These are phyloP conservation scores for Populus davidiana DNA, from an alignment of 345 rosid genomes.

Conservation along the genomic window DNA sequence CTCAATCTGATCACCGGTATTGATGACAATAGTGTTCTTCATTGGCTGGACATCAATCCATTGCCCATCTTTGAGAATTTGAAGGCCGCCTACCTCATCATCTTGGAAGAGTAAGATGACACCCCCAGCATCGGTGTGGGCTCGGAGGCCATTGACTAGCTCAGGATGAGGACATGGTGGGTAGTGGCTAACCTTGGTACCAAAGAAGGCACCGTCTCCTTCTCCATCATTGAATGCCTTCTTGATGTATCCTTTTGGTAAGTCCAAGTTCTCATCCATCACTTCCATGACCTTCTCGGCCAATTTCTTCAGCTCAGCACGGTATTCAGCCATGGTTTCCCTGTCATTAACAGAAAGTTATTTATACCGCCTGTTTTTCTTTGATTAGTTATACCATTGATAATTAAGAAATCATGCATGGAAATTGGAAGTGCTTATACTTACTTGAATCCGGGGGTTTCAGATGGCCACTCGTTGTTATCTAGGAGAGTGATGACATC, in stretches of 20 bases:
- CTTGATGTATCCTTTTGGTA: conserved; percentile 57
- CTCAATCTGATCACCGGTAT: conserved; percentile 93
- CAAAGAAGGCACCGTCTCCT: conserved; percentile 56
- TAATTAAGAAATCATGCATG: neutral
- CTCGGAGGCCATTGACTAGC: conserved; percentile 64
- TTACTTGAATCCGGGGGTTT: conserved; percentile 66
- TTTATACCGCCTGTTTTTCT: neutral
- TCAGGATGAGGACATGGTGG: conserved; percentile 90
- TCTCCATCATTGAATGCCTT: conserved; percentile 55
- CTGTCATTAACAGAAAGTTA: conserved; percentile 29
- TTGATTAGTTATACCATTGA: neutral
- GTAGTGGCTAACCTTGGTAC: conserved; percentile 87
- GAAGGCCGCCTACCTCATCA: conserved; percentile 76
- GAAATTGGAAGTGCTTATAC: conserved; percentile 24
- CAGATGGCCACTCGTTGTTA: conserved; percentile 59
- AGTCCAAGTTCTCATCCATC: conserved; percentile 79
- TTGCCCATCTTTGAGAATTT: conserved; percentile 65
- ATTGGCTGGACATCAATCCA: conserved; percentile 91
- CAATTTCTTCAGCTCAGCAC: conserved; percentile 65
- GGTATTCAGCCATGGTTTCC: conserved; percentile 72
- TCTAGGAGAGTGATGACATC: conserved; percentile 72
- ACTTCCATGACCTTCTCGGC: conserved; percentile 72
- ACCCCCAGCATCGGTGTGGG: conserved; percentile 96
- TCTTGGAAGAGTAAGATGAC: conserved; percentile 86
- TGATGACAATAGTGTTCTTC: conserved; percentile 64